A percentile compares a stretch with the other conserved stretches of the same genome.
phyloP scores from a whole-genome alignment of 371 early-diverging fungal genomes.

The Nematocida sp. region DNA sequence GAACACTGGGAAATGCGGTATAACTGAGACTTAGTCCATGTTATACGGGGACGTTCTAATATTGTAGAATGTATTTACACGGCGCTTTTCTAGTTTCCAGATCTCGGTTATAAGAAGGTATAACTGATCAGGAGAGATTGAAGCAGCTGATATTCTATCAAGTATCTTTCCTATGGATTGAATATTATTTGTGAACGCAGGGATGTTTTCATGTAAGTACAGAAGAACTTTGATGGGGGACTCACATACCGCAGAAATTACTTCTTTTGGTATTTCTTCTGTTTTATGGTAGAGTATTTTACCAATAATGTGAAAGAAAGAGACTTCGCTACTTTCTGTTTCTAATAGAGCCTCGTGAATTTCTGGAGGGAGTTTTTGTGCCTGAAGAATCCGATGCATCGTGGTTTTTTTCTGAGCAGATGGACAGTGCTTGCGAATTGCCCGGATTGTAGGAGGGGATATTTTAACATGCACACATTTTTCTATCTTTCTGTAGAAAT shows the following conservation, averaged over 20 bases:
- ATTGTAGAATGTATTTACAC: constrained; percentile 8
- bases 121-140: not conserved
- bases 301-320: constrained; percentile 37
- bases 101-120: not conserved
- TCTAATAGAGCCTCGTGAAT: not conserved
- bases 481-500: constrained; percentile 28
- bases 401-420: not conserved
- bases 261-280: constrained; percentile 10
- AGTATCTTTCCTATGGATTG: not conserved
- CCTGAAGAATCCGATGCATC: constrained; percentile 9
- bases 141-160: constrained; percentile 4
- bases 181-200: constrained; percentile 1
- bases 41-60: constrained; percentile 12
- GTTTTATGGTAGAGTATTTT: constrained; percentile 50
- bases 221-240: constrained; percentile 14
- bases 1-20: not conserved
- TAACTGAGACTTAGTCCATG: not conserved
- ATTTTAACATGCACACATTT: constrained; percentile 20
- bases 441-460: not conserved
- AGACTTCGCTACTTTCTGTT: not conserved
- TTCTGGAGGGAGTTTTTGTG: not conserved
- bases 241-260: not conserved
- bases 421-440: not conserved
- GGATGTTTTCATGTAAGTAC: constrained; percentile 40
- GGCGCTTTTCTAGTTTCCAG: constrained; percentile 6